Evolutionary conservation across 2,329 filamentous ascomycete species (phyloP).

Genomic region (Stemphylium vesicarium): DNA sequence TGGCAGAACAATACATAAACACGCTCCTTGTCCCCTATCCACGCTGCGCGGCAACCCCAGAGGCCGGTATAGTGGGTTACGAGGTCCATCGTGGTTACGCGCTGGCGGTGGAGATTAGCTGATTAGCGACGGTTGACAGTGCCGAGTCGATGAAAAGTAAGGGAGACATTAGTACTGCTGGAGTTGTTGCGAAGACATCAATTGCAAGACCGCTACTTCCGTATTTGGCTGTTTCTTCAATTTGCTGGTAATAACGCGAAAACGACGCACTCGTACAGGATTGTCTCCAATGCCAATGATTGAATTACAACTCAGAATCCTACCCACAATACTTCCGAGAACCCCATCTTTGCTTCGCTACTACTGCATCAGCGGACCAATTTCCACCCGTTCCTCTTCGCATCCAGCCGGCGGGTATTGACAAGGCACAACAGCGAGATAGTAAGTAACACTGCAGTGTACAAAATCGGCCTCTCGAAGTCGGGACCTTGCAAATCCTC

Average conservation of each 20-base stretch:
- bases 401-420: constrained; percentile 23
- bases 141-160: no score
- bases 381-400: constrained; percentile 22
- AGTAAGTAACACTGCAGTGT: constrained; percentile 19
- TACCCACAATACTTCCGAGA: not conserved
- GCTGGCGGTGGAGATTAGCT: not conserved
- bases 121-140: not conserved
- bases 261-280: no score
- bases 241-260: no score
- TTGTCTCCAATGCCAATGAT: not conserved
- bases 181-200: no score
- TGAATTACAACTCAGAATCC: not conserved
- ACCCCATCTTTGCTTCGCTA: not conserved
- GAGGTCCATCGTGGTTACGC: not conserved
- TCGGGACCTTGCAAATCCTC: constrained; percentile 14
- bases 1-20: constrained; percentile 7
- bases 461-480: constrained; percentile 23
- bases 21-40: constrained; percentile 1
- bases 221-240: no score
- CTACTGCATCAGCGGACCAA: constrained; percentile 16
- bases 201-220: no score
- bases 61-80: not conserved
- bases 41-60: constrained; percentile 2
- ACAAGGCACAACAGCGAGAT: constrained; percentile 15
- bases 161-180: no score